Base-by-base conservation (phyloP, 2,329 filamentous ascomycete species). In the Albophoma yamanashiensis region DNA sequence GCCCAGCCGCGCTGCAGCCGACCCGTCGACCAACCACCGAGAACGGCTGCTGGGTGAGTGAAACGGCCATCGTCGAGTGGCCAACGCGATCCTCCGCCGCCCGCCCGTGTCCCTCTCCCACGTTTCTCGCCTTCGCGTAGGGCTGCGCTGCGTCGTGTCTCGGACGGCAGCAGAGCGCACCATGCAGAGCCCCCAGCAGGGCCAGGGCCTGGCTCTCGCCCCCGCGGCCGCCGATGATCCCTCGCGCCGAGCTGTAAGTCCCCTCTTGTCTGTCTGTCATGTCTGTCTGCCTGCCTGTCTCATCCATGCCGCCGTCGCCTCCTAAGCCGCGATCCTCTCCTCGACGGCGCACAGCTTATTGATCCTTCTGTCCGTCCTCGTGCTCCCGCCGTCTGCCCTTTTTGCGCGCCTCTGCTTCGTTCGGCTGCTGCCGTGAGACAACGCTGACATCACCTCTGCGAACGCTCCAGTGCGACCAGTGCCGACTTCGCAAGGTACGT, bases 381-480 rank as follows among this genome's bases (percentile, higher is more conserved):
- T 31, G 43, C 43, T 25, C 7, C 22, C 12, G 2, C 2, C 17
- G 40, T n/a, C 17, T 52, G 25, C 27, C 9, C 14, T n/a, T 25
- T 50, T 8, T 11, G 34, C 34, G 14, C 27, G 27, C 17, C 4
- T 14, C 20, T 53, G 47, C 45, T 31, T 31, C 45, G 2, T 9
- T 7, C 47, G 1, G 25, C 47, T 36, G 34, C 6, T 3, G 6
- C 40, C 9, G 15, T 53, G 50, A 53, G 50, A 53, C 50, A 20
- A 14, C 50, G 50, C 50, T 53, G 50, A 53, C 50, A 53, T 36
- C 50, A 36, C 20, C 50, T 12, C 31, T 45, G 34, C 27, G 25
- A 45, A 45, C 58, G 43, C 53, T 57, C 57, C 64, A 79, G 77
- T 79, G 77, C 67, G 76, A 79, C 64, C 76, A 79, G 68, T 77